Base-by-base conservation (phyloP, 2,329 filamentous ascomycete species). In the Aspergillus fumigatus region DNA sequence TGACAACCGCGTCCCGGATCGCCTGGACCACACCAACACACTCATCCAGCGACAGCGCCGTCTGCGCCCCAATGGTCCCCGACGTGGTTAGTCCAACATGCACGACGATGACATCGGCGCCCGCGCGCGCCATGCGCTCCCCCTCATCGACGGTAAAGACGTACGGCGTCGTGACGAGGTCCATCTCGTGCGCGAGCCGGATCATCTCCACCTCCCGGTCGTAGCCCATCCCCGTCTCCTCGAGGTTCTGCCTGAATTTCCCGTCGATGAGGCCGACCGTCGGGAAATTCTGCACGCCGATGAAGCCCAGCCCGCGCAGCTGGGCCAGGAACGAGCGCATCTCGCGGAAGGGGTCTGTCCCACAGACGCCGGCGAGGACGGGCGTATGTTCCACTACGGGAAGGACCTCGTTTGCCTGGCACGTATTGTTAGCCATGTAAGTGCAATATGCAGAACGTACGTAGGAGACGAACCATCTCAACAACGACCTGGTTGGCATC, bases 201-300 rank as follows among this genome's bases (percentile, higher is more conserved):
- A 90, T 80, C 79, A 89, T 84, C 51, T 86, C 84, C 2, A 90
- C 86, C 66, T 90, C 87, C 7, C 79, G 73, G 17, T 80, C 81
- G 65, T 85, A 90, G 1, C 83, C 82, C 86, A 90, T 90, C 8
- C 84, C 86, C 1, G 87, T 89, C 69, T 89, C 86, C 67, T 90
- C 88, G 1, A 90, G 77, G 61, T 87, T 86, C 23, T 79, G 78
- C 11, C 88, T 80, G 67, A 90, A 89, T 11, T 78, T 78, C 1
- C 86, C 87, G 68, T 90, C 87, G 38, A 89, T 85, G 23, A 90
- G 74, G 0, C 87, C 87, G 1, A 89, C 86, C 0, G 87, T 89
- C 1, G 87, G 87, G 67, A 90, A 90, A 64, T 90, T 90, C 69
- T 90, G 87, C 14, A 89, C 80, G 1, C 88, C 88, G 1, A 82